Conservation (phyloP, 306 rosid species). For the Hippophae gyantsensis region DNA sequence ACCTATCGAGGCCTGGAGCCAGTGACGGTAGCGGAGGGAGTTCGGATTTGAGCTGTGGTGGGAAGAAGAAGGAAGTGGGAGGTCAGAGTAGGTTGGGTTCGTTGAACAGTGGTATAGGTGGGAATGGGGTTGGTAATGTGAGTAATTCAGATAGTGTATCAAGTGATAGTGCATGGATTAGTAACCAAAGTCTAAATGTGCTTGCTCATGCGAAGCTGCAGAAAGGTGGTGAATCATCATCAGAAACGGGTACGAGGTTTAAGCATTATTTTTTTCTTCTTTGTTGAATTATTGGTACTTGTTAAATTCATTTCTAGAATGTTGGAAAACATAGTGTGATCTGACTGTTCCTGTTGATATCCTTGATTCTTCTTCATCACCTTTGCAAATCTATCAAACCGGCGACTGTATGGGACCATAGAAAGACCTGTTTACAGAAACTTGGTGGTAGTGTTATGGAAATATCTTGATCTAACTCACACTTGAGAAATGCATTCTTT, state of each 20-base stretch:
- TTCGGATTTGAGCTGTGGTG: constrained; percentile 24
- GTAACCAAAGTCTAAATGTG: constrained; percentile 61
- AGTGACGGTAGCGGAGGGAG: constrained; percentile 12
- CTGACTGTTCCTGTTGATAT: too few relatives aligned
- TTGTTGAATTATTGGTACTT: too few relatives aligned
- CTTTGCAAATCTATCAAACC: too few relatives aligned
- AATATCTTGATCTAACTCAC: too few relatives aligned
- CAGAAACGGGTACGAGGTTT: constrained; percentile 46
- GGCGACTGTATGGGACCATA: too few relatives aligned
- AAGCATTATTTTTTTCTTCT: not conserved
- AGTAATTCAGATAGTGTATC: constrained; percentile 48
- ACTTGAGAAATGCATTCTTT: too few relatives aligned
- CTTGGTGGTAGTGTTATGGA: too few relatives aligned
- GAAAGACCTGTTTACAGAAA: too few relatives aligned
- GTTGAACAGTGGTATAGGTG: constrained; percentile 31
- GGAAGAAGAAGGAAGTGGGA: constrained; percentile 37
- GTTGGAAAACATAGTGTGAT: too few relatives aligned
- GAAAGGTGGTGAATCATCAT: constrained; percentile 49
- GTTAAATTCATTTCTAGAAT: too few relatives aligned
- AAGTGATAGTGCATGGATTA: constrained; percentile 37
- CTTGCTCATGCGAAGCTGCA: constrained; percentile 49
- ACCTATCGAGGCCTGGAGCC: constrained; percentile 43
- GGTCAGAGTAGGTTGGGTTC: constrained; percentile 35
- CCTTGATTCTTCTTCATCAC: too few relatives aligned
- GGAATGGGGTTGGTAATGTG: constrained; percentile 44